These are phyloP conservation scores for Colletotrichum limetticola DNA, from an alignment of 2,329 filamentous ascomycete species.

Conservation along the genomic window DNA sequence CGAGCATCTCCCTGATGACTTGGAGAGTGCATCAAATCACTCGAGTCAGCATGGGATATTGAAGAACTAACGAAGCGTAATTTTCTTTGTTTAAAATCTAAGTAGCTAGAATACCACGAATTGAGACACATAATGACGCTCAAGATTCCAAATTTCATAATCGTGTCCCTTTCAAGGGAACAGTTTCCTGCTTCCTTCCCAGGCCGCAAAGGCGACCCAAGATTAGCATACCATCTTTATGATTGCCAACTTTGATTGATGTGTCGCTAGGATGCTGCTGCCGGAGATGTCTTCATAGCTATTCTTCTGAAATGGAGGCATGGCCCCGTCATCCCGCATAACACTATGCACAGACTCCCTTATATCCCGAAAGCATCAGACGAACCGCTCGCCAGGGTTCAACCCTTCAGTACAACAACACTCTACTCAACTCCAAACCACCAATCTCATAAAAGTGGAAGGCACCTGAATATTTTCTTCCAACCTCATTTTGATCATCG, in stretches of 20 bases:
- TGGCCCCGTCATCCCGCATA: neutral
- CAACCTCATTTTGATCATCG: neutral
- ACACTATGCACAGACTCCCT: neutral
- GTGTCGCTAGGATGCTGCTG: neutral
- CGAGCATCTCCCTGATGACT: conserved; percentile 25
- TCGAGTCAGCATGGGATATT: conserved; percentile 23
- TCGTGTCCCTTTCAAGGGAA: neutral
- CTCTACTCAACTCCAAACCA: neutral
- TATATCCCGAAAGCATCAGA: neutral
- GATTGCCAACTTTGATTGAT: neutral
- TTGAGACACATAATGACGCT: neutral
- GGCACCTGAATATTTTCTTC: neutral
- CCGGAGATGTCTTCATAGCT: neutral
- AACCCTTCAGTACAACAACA: neutral
- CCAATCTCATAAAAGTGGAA: neutral
- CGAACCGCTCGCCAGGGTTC: neutral
- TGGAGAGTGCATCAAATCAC: conserved; percentile 22
- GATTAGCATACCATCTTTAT: neutral
- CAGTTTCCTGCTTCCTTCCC: neutral
- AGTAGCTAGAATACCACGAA: neutral
- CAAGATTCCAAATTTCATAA: neutral
- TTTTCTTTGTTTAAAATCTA: neutral
- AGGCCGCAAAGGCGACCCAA: neutral
- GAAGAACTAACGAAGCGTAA: conserved; percentile 9
- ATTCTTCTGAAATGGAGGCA: neutral